Evolutionary conservation across 768 basidiomycete genomes (phyloP), one percentile per base, ranked within the genome.

Genomic region (Tricholoma matsutake): DNA sequence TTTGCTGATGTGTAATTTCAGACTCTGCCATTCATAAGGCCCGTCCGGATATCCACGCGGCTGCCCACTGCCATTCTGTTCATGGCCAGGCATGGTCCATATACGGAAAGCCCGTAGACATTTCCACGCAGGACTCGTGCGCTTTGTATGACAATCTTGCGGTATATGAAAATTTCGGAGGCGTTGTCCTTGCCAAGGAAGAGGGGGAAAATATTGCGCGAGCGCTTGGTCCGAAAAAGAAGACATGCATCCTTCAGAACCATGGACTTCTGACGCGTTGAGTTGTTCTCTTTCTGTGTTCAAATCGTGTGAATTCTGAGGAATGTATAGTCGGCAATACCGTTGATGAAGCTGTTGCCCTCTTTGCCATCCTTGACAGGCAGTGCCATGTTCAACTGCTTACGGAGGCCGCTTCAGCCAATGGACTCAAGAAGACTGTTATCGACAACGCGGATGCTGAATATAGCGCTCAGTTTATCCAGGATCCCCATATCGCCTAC

Each of bases 61-160:
- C 78, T 7, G 80, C 79, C 0, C 82, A 83, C 63, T 79, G 78
- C 16, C 81, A 82, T 65, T 79, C 80, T 9, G 69, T 77, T 6
- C 71, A 78, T 67, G 83, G 82, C 37, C 82, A 80, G 65, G 79
- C 81, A 0, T 84, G 79, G 69, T 78, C 79, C 7, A 70, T 78
- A 8, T 74, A 83, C 25, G 80, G 81, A 13, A 73, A 70, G 29
- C 69, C 73, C 13, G 69, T 81, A 41, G 78, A 81, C 32, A 75
- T 78, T 64, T 72, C 78, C 43, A 76, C 76, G 6, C 80, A 81
- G 65, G 81, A 81, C 58, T 64, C 76, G 8, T 80, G 78, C 58
- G 72, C 74, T 2, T 79, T 83, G 65, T 78, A 77, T 61, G 66
- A 80, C 52, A 78, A 79, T 53, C 73, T 75, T 64, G 76, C 71